These are phyloP conservation scores for Blastocystis sp. DNA, from an alignment of 352 stramenopile species.

Conservation along the genomic window DNA sequence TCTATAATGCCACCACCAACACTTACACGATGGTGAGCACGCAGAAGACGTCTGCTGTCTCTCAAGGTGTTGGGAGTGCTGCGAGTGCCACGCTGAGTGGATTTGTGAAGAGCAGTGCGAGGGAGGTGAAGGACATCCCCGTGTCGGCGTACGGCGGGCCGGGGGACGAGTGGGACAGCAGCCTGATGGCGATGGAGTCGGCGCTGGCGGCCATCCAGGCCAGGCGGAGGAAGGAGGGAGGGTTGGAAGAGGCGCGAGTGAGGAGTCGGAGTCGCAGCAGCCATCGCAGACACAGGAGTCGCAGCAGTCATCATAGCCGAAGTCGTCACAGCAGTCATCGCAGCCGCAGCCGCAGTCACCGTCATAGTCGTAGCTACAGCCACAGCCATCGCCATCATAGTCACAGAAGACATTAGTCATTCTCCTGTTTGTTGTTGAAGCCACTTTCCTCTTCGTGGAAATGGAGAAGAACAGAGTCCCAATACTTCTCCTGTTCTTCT, in stretches of 20 bases:
- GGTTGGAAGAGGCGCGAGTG: conserved; percentile 4
- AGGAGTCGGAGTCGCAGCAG: neutral
- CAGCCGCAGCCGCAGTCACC: conserved; percentile 5
- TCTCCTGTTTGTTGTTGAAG: conserved; percentile 18
- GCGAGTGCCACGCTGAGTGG: neutral
- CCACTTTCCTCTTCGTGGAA: neutral
- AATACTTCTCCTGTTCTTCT: neutral
- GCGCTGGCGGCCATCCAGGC: conserved; percentile 53
- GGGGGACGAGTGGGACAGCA: conserved; percentile 65
- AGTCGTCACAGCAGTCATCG: conserved; percentile 7
- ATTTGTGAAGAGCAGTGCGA: neutral
- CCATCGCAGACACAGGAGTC: neutral
- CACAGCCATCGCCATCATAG: conserved; percentile 5
- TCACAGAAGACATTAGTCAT: conserved; percentile 8
- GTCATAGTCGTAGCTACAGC: conserved; percentile 35
- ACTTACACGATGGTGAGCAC: conserved; percentile 17
- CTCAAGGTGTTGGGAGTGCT: too few relatives aligned
- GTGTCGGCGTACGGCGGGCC: conserved; percentile 54
- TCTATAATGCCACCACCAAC: conserved; percentile 19
- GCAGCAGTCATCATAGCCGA: conserved; percentile 39
- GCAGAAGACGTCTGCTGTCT: neutral
- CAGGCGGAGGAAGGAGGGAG: neutral
- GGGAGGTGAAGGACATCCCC: neutral
- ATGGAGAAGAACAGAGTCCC: neutral
- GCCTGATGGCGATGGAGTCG: conserved; percentile 53